Base-by-base conservation (phyloP, 2,329 filamentous ascomycete species). In the Shiraia sp. region DNA sequence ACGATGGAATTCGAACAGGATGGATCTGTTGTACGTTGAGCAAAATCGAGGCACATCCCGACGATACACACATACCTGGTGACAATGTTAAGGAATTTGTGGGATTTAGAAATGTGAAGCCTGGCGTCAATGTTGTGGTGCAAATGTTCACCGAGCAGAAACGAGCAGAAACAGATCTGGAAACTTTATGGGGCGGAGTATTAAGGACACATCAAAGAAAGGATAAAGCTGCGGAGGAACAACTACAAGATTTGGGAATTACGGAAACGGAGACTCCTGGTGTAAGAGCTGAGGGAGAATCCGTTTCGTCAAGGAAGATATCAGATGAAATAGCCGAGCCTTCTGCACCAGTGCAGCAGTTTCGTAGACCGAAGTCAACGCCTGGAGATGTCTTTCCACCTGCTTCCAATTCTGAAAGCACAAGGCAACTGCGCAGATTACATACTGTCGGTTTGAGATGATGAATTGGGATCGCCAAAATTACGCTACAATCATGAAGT, bases 11-110 rank as follows among this genome's bases (percentile, higher is more conserved):
- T 37, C 85, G 87, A 10, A 96, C 92, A 1, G 91, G 90, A 8
- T 99, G 93, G 93, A 87, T 99, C 14, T 99, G 93, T 69, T 88
- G 97, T 47, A 95, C 96, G 64, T 80, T 93, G 8, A 89, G 88
- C 4, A 81, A 80, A 12, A 78, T 90, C 1, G 81, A 86, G 30
- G 79, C 80, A 15, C 74, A 77, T n/a, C 55, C 66, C 4, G 56
- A 69, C 24, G 66, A 68, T 17, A 60, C 41, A 10, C 46, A 61
- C 10, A 59, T 65, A 50, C 59, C 57, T 2, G 60, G 58, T 1
- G 57, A 57, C 6, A 40, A 66, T 4, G 56, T 59, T 10, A 77
- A 82, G 10, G 76, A 79, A 7, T 82, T 91, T 42, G 84, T 90
- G 24, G 92, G 92, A 0, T 96, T 96, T 61, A 88, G 90, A 2